A percentile compares a stretch with the other conserved stretches of the same genome.
Evolutionary conservation across 495 filamentous ascomycete genomes (phyloP).

Genomic region (Aspergillus incahuasiensis): DNA sequence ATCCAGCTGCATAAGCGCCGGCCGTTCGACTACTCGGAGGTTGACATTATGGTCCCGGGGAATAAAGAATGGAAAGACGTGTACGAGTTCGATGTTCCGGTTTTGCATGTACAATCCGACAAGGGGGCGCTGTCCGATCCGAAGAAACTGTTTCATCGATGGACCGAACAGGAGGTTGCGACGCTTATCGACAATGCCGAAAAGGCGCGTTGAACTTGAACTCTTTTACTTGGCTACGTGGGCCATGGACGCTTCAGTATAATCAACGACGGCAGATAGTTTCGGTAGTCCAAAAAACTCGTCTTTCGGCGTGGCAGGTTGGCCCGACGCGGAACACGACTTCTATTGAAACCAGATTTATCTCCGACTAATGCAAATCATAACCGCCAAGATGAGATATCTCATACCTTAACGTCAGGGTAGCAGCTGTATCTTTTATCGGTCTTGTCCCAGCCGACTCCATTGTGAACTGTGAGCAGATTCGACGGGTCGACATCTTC

Average conservation of each 20-base stretch:
- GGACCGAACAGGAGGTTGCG: slow-evolving; percentile 64
- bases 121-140: slow-evolving; percentile 47
- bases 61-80: slow-evolving; percentile 68
- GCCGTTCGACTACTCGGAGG: slow-evolving; percentile 71
- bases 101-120: slow-evolving; percentile 62
- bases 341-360: not conserved
- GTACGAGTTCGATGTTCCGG: slow-evolving; percentile 89
- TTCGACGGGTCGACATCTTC: slow-evolving; percentile 35
- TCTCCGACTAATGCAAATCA: not conserved
- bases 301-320: not conserved
- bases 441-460: slow-evolving; percentile 16
- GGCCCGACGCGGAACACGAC: not conserved
- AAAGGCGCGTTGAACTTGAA: slow-evolving; percentile 1
- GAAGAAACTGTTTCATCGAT: slow-evolving; percentile 80
- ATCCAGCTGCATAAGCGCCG: slow-evolving; percentile 61
- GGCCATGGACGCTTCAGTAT: not conserved
- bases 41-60: slow-evolving; percentile 67
- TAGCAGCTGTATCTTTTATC: slow-evolving; percentile 18
- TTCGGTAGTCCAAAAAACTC: not conserved
- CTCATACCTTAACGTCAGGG: slow-evolving; percentile 12
- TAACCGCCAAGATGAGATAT: not conserved
- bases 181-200: slow-evolving; percentile 64
- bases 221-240: not conserved
- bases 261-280: not conserved
- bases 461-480: slow-evolving; percentile 16